Conservation (phyloP, 2,329 filamentous ascomycete genomes). For the Aspergillus sclerotialis region DNA sequence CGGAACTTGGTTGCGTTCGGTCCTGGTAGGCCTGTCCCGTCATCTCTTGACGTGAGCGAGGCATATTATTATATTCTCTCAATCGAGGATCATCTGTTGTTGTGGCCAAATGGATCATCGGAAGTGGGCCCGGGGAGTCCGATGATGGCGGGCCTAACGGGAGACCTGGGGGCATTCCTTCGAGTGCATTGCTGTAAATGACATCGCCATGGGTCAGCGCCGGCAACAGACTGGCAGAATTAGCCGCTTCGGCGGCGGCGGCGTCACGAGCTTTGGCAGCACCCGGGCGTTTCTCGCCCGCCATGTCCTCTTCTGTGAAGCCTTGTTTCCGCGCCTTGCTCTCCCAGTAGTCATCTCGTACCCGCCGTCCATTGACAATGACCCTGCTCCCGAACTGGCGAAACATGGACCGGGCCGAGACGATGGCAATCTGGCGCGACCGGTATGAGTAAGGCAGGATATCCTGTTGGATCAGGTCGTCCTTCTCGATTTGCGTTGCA, state of each 20-base stretch:
- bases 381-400: conserved; percentile 94
- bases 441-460: conserved; percentile 95
- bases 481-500: conserved; percentile 89
- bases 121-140: conserved; percentile 64
- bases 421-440: conserved; percentile 96
- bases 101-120: conserved; percentile 75
- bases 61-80: conserved; percentile 75
- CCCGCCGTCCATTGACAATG: conserved; percentile 79
- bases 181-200: conserved; percentile 74
- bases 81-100: conserved; percentile 70
- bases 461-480: conserved; percentile 89
- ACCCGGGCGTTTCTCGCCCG: conserved; percentile 91
- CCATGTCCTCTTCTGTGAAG: conserved; percentile 92
- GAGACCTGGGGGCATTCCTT: conserved; percentile 60
- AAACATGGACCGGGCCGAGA: conserved; percentile 97
- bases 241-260: conserved; percentile 60
- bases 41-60: conserved; percentile 82
- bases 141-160: conserved; percentile 61
- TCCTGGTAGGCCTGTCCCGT: conserved; percentile 84
- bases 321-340: conserved; percentile 94
- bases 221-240: conserved; percentile 51
- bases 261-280: conserved; percentile 83
- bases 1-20: conserved; percentile 66
- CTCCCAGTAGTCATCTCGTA: conserved; percentile 98
- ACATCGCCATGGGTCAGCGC: conserved; percentile 74